Evolutionary conservation across 805 yeast genomes (phyloP), one percentile per base, ranked within the genome.

Genomic region (Saturnispora serradocipensis): DNA sequence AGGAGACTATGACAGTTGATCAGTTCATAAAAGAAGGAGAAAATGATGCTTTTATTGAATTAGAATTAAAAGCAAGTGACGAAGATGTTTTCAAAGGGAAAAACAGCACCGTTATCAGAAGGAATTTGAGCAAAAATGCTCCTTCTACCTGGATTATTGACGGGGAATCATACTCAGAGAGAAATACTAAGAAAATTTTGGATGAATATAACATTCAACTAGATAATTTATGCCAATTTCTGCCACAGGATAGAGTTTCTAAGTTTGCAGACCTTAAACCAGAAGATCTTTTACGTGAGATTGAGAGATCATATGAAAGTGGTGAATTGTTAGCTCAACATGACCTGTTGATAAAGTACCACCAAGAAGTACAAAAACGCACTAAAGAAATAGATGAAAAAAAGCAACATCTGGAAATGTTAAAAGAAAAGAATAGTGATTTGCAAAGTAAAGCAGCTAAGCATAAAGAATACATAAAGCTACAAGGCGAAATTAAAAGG

Each of bases 191-290:
- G 52, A 66, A 67, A 3, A 40, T 75, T 0, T 70, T 85, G 27
- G 63, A 67, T 20, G 61, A 61, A 2, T 74, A 81, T 55, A 86
- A 86, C 61, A 85, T 93, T 53, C 98, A 93, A 62, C 72, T 93
- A 52, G 95, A 88, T 63, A 93, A 91, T 63, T 72, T 91, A 47
- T 90, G 98, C 62, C 97, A 91, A 63, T 93, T 93, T 61, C 70
- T 93, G 51, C 96, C 99, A 0, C 99, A 93, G 64, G 98, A 91
- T 60, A 75, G 95, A 54, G 98, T 93, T 6, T 91, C 95, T 2
- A 88, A 87, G 57, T 93, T 93, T 71, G 95, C 97, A 0, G 78
- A 84, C 3, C 69, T 88, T 57, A 76, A 86, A 28, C 86, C 95
- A 1, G 89, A 86, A 55, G 80, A 81, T 54, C 69, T 91, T 8